Percentiles rank a stretch among this genome's conserved stretches.
Evolutionary conservation across 345 rosid genomes (phyloP).

Genomic region (Rhodamnia rubescens): DNA sequence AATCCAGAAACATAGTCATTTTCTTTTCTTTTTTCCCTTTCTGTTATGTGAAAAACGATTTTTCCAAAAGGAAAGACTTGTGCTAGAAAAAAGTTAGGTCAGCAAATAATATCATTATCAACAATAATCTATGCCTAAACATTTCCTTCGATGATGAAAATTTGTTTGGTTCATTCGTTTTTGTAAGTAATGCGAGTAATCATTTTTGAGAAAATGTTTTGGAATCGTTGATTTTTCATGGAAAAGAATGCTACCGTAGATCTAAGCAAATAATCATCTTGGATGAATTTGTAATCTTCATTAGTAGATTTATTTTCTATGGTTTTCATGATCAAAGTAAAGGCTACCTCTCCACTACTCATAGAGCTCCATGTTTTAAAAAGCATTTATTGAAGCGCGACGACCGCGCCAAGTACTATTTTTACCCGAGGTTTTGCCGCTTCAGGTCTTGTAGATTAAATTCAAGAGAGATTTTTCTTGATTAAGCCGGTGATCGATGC

Average conservation of each 20-base stretch:
- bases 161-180: not conserved
- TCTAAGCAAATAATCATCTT: not conserved
- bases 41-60: not conserved
- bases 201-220: not conserved
- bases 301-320: not conserved
- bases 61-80: not conserved
- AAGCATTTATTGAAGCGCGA: not conserved
- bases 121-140: not conserved
- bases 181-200: fast-evolving
- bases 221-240: not conserved
- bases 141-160: not conserved
- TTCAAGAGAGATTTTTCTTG: not conserved
- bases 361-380: not conserved
- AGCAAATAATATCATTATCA: not conserved
- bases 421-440: not conserved
- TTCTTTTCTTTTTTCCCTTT: not conserved
- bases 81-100: not conserved
- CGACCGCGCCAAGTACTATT: not conserved
- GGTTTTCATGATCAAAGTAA: not conserved
- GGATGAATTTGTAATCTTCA: not conserved
- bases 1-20: slow-evolving; percentile 1
- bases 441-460: not conserved
- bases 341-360: not conserved
- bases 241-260: not conserved
- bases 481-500: not conserved